phyloP scores from a whole-genome alignment of 2,329 filamentous ascomycete genomes.

The Aphanocladium album region DNA sequence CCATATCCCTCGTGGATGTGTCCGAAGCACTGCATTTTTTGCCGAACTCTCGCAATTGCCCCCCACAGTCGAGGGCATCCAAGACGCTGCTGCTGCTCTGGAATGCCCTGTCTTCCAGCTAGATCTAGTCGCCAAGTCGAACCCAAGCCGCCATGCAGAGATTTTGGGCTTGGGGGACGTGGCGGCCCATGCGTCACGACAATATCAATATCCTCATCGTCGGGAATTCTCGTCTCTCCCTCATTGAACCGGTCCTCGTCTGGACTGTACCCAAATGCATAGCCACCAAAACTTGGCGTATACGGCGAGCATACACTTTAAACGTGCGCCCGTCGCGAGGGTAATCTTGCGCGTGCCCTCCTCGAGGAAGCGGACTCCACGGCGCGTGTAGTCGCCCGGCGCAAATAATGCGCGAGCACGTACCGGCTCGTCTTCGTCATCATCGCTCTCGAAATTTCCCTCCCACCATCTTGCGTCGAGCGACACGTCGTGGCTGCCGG shows the following conservation, averaged over 20 bases:
- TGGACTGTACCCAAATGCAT: constrained; percentile 36
- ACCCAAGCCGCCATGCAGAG: neutral
- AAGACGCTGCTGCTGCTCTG: constrained; percentile 17
- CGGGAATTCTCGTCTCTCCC: constrained; percentile 7
- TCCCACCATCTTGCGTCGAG: constrained; percentile 19
- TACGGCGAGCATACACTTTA: constrained; percentile 37
- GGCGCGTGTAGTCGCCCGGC: neutral
- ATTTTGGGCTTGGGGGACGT: constrained; percentile 22
- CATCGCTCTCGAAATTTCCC: constrained; percentile 25
- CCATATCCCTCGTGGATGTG: constrained; percentile 22
- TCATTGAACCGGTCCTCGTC: constrained; percentile 14
- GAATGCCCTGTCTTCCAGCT: constrained; percentile 12
- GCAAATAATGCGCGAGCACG: constrained; percentile 5
- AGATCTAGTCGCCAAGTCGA: constrained; percentile 24
- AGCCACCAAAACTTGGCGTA: constrained; percentile 31
- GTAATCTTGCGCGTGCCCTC: constrained; percentile 33
- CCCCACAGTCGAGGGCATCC: constrained; percentile 18
- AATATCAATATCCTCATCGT: constrained; percentile 17
- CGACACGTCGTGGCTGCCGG: constrained; percentile 42
- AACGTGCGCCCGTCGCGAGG: constrained; percentile 33
- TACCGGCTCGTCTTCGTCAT: constrained; percentile 1
- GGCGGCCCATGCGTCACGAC: constrained; percentile 24
- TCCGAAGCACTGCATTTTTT: constrained; percentile 23
- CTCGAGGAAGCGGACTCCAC: constrained; percentile 29
- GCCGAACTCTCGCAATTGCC: constrained; percentile 17